A percentile compares a stretch with the other conserved stretches of the same genome.
These are phyloP conservation scores for Kuraishia piskuri DNA, from an alignment of 805 yeast species.

Conservation along the genomic window DNA sequence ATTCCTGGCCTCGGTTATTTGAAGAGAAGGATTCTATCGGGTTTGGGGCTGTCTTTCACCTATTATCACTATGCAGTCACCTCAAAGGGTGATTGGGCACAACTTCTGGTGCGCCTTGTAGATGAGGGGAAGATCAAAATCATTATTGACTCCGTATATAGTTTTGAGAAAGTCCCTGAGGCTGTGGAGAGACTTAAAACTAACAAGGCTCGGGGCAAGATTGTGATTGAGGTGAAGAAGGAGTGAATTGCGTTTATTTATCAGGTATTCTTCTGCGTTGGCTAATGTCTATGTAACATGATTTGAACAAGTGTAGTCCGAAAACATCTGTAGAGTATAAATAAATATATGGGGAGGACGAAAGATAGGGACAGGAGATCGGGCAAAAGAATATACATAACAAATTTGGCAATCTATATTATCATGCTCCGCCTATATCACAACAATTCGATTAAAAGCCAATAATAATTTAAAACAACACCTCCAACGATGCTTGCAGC, in stretches of 20 bases:
- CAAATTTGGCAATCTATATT: not conserved
- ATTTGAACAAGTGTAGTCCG: no score
- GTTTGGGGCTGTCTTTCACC: constrained; percentile 14
- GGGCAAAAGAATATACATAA: not conserved
- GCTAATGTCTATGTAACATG: not conserved
- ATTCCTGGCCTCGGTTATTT: constrained; percentile 14
- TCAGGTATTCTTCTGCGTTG: no score
- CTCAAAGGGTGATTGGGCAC: not conserved
- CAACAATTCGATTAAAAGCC: not conserved
- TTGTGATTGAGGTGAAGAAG: constrained; percentile 29
- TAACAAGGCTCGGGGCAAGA: constrained; percentile 57
- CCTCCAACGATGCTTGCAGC: not conserved
- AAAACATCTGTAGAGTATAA: not conserved
- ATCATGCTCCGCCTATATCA: not conserved
- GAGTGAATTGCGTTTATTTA: no score
- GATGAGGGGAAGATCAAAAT: constrained; percentile 31
- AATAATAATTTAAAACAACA: not conserved
- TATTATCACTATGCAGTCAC: not conserved
- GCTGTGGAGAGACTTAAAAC: constrained; percentile 42
- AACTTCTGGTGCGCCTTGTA: not conserved
- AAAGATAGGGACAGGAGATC: not conserved
- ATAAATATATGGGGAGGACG: not conserved
- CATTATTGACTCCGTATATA: constrained; percentile 44
- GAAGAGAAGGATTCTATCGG: constrained; percentile 6
- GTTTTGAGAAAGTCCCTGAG: constrained; percentile 36